These are phyloP conservation scores for Lachnellula cervina DNA, from an alignment of 2,329 filamentous ascomycete genomes.

Conservation along the genomic window DNA sequence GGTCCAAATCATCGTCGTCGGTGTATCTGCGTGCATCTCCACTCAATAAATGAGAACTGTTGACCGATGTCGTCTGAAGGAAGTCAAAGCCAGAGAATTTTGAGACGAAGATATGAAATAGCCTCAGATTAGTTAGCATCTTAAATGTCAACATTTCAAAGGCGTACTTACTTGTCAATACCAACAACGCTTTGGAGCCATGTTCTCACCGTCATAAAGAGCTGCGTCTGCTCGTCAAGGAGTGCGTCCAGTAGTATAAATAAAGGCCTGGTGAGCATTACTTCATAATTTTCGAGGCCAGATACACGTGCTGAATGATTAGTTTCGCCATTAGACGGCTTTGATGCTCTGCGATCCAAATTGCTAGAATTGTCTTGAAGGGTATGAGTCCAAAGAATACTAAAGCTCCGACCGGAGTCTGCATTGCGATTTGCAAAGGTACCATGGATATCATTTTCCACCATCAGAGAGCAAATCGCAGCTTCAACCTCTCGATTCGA, in stretches of 20 bases:
- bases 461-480: conserved; percentile 65
- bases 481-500: conserved; percentile 74
- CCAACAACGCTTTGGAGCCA: conserved; percentile 71
- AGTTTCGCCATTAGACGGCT: conserved; percentile 36
- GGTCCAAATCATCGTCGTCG: conserved; percentile 64
- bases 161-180: conserved; percentile 52
- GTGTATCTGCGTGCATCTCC: conserved; percentile 35
- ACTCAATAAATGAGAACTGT: conserved; percentile 18
- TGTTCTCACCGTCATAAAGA: conserved; percentile 69
- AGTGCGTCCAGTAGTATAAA: conserved; percentile 79
- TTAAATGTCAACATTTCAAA: background rate
- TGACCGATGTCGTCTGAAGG: conserved; percentile 33
- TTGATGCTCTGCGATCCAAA: conserved; percentile 46
- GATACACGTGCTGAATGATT: conserved; percentile 40
- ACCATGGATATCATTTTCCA: conserved; percentile 46
- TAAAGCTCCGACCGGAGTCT: conserved; percentile 65
- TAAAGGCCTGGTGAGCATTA: conserved; percentile 74
- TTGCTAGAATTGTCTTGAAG: conserved; percentile 49
- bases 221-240: conserved; percentile 64
- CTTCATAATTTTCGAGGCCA: conserved; percentile 59
- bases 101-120: conserved; percentile 56
- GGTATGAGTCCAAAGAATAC: conserved; percentile 77
- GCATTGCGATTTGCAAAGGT: conserved; percentile 45
- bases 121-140: conserved; percentile 36
- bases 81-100: conserved; percentile 55